Evolutionary conservation across 1,284 basidiomycete species (phyloP).

Genomic region (Cutaneotrichosporon sp.): DNA sequence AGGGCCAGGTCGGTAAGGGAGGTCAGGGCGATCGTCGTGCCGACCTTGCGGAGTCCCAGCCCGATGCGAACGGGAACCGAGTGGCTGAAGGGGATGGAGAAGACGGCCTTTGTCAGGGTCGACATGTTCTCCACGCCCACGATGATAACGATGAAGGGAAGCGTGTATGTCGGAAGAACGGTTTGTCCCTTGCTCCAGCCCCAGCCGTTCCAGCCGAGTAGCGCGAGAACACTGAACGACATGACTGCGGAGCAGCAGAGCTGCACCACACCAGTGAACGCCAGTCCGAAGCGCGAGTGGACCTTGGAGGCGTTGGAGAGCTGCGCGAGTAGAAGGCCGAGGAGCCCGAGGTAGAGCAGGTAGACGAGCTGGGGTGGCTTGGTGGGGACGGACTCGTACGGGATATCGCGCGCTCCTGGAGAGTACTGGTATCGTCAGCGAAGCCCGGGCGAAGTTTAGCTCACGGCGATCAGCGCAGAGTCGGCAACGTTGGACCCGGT

Average conservation of each 20-base stretch:
- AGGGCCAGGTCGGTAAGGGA: slow-evolving; percentile 84
- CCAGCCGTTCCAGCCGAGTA: slow-evolving; percentile 50
- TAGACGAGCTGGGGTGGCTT: background rate
- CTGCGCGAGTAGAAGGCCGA: slow-evolving; percentile 74
- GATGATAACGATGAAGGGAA: slow-evolving; percentile 93
- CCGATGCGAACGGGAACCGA: slow-evolving; percentile 92
- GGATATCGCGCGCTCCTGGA: background rate
- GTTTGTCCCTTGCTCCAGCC: slow-evolving; percentile 38
- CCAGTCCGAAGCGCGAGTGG: slow-evolving; percentile 87
- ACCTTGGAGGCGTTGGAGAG: slow-evolving; percentile 78
- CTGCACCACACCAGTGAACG: slow-evolving; percentile 90
- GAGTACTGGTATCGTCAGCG: slow-evolving; percentile 11
- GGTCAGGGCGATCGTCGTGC: slow-evolving; percentile 88
- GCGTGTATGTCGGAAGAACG: slow-evolving; percentile 59
- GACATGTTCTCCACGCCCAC: slow-evolving; percentile 98
- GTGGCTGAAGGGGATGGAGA: slow-evolving; percentile 82
- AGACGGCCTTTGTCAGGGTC: slow-evolving; percentile 84
- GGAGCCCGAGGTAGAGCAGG: slow-evolving; percentile 75
- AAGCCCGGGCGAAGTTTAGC: too few species aligned
- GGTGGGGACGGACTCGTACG: background rate
- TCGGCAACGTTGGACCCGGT: slow-evolving; percentile 8
- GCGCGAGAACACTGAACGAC: slow-evolving; percentile 71
- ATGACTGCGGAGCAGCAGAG: slow-evolving; percentile 89
- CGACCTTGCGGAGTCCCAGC: slow-evolving; percentile 80
- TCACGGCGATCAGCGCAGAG: slow-evolving; percentile 31